Conservation (phyloP, 805 yeast species). For the Ogataea kodamae region DNA sequence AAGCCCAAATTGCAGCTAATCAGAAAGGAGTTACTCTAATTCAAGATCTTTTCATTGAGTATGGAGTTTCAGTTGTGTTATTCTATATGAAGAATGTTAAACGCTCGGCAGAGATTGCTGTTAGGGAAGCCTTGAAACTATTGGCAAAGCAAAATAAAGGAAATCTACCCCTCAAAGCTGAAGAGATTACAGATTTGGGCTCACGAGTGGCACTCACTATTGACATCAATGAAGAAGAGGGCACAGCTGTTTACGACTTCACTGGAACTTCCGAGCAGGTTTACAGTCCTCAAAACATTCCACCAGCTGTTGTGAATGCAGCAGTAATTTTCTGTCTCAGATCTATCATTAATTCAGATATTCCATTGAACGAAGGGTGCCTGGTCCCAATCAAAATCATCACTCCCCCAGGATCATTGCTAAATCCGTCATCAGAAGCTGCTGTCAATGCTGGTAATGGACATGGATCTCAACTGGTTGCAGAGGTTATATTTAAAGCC, state of each 20-base stretch:
- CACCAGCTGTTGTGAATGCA: slow-evolving; percentile 49
- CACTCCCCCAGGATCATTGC: slow-evolving; percentile 34
- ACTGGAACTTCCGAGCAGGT: slow-evolving; percentile 50
- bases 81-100: slow-evolving; percentile 47
- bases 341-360: slow-evolving; percentile 45
- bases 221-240: slow-evolving; percentile 38
- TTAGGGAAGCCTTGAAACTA: slow-evolving; percentile 32
- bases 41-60: slow-evolving; percentile 41
- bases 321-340: slow-evolving; percentile 53
- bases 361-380: slow-evolving; percentile 57
- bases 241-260: slow-evolving; percentile 48
- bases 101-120: slow-evolving; percentile 46
- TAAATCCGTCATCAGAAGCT: slow-evolving; percentile 44
- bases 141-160: slow-evolving; percentile 40
- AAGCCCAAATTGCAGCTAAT: slow-evolving; percentile 51
- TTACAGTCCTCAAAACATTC: slow-evolving; percentile 53
- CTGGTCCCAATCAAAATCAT: slow-evolving; percentile 30
- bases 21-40: slow-evolving; percentile 47
- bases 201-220: slow-evolving; percentile 43
- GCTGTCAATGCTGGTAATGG: slow-evolving; percentile 49
- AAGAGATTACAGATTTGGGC: slow-evolving; percentile 56
- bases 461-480: slow-evolving; percentile 83
- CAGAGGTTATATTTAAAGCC: slow-evolving; percentile 78
- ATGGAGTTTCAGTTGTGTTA: slow-evolving; percentile 39
- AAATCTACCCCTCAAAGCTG: slow-evolving; percentile 38